Conservation (phyloP, 331 rosid species). For the Telfairia occidentalis region DNA sequence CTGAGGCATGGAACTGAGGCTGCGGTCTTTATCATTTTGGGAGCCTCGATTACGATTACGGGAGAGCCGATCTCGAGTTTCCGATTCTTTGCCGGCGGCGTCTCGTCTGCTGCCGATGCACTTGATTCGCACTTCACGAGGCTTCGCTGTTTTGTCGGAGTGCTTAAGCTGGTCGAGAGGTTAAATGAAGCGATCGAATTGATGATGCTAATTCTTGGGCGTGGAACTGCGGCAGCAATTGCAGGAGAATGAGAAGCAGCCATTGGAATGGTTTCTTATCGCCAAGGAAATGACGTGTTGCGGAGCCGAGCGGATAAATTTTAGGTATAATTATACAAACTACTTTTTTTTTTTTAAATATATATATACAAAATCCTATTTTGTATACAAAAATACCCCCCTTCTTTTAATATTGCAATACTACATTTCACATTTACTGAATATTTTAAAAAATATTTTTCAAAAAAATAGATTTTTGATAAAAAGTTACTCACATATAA, state of each 20-base stretch:
- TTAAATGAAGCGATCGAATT: background rate
- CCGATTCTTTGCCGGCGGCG: conserved; percentile 9
- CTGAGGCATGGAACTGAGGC: conserved; percentile 69
- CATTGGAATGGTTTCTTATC: conserved; percentile 8
- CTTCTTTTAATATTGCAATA: no score
- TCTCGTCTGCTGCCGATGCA: conserved; percentile 21
- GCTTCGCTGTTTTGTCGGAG: conserved; percentile 1
- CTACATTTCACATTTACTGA: no score
- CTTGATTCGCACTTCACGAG: conserved; percentile 37
- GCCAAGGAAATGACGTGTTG: no score
- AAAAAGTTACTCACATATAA: no score
- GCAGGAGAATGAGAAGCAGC: background rate
- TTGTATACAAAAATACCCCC: no score
- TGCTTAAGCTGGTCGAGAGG: background rate
- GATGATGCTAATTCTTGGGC: background rate
- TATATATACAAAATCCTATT: no score
- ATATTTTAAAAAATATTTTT: no score
- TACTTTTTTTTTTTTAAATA: no score
- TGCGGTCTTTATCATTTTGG: conserved; percentile 63
- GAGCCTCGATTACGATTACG: conserved; percentile 58
- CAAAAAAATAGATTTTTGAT: no score
- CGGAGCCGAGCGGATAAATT: no score
- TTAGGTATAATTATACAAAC: no score
- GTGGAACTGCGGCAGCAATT: background rate
- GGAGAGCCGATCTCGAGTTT: conserved; percentile 73